A percentile compares a stretch with the other conserved stretches of the same genome.
phyloP scores from a whole-genome alignment of 2,329 filamentous ascomycete genomes.

The Fusarium odoratissimum region DNA sequence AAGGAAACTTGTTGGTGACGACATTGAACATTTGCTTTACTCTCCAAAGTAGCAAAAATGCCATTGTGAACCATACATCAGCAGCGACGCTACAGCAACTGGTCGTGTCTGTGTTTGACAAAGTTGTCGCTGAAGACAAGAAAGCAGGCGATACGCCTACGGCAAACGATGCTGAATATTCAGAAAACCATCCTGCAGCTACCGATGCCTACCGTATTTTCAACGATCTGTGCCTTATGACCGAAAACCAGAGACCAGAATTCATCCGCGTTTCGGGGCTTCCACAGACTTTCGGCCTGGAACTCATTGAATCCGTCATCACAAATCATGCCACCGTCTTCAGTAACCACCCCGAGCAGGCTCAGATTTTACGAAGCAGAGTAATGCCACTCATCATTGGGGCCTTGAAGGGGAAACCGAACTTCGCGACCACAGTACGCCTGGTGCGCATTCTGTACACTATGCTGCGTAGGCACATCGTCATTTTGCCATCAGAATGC shows the following conservation, averaged over 20 bases:
- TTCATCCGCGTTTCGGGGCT: constrained; percentile 84
- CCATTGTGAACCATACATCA: constrained; percentile 93
- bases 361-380: constrained; percentile 78
- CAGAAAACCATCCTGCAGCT: constrained; percentile 79
- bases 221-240: constrained; percentile 88
- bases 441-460: constrained; percentile 86
- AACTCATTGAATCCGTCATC: constrained; percentile 91
- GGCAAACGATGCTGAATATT: constrained; percentile 69
- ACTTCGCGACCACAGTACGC: constrained; percentile 85
- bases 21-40: constrained; percentile 92
- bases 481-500: constrained; percentile 80
- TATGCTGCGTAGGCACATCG: constrained; percentile 81
- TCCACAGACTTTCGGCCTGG: constrained; percentile 85
- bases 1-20: constrained; percentile 82
- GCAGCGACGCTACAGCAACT: constrained; percentile 97
- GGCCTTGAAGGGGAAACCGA: constrained; percentile 79
- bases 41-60: constrained; percentile 90
- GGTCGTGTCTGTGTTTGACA: constrained; percentile 92
- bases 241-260: constrained; percentile 84
- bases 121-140: constrained; percentile 83
- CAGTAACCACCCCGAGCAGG: constrained; percentile 80
- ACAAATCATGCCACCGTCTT: constrained; percentile 88
- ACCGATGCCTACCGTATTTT: constrained; percentile 90
- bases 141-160: constrained; percentile 63
- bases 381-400: constrained; percentile 87